Conservation (phyloP, 2,329 filamentous ascomycete genomes). For the Trichophyton verrucosum region DNA sequence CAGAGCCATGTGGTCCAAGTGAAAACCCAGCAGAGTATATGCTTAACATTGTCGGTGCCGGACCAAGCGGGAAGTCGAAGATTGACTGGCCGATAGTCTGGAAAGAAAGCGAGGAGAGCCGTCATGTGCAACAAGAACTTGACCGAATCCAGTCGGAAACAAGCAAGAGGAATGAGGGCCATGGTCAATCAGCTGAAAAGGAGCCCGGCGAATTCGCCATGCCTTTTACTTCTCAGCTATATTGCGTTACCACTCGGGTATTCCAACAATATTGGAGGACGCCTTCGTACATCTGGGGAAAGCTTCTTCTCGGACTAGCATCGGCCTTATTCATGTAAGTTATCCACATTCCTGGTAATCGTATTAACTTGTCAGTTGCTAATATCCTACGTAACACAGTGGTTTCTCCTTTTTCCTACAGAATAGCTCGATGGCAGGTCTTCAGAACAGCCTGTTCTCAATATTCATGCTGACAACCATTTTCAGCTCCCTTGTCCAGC, state of each 20-base stretch:
- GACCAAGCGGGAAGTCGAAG: constrained; percentile 53
- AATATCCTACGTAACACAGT: constrained; percentile 46
- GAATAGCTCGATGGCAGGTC: constrained; percentile 58
- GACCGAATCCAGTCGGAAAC: constrained; percentile 42
- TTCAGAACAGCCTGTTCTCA: constrained; percentile 77
- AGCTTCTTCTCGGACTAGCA: constrained; percentile 52
- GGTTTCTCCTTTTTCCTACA: constrained; percentile 69
- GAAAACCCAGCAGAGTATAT: constrained; percentile 68
- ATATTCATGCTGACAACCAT: constrained; percentile 62
- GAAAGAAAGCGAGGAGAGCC: constrained; percentile 45
- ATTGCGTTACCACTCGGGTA: constrained; percentile 55
- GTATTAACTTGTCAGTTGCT: constrained; percentile 12
- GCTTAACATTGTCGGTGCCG: constrained; percentile 45
- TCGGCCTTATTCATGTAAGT: constrained; percentile 53
- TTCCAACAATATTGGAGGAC: constrained; percentile 87
- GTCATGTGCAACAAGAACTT: constrained; percentile 45
- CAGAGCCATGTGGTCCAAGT: constrained; percentile 42
- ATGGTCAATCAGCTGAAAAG: constrained; percentile 19
- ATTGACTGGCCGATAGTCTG: constrained; percentile 52
- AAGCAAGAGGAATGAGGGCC: constrained; percentile 19
- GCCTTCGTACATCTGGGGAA: constrained; percentile 73
- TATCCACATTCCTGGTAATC: not conserved
- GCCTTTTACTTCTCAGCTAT: constrained; percentile 53
- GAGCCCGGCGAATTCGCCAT: constrained; percentile 61
- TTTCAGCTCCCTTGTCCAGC: constrained; percentile 44